Evolutionary conservation across 2,329 filamentous ascomycete genomes (phyloP), one percentile per base, ranked within the genome.

Genomic region (Plenodomus biglobosus): DNA sequence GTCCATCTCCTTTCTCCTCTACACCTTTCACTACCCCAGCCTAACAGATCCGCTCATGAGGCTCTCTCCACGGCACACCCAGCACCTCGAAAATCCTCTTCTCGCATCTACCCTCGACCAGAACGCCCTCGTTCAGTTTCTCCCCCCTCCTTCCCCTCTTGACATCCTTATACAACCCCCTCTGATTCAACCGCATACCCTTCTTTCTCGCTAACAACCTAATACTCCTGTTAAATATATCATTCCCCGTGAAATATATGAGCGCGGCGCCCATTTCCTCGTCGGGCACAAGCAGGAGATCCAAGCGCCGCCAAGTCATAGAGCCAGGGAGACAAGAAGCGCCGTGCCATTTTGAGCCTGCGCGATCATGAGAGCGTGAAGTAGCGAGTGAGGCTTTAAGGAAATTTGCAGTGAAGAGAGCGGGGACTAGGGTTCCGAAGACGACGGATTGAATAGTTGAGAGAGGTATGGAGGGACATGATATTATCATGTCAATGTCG

Each of bases 221-320:
- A 69, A 96, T 82, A 64, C 89, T 95, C 15, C 92, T 79, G 69
- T 96, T 96, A 75, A 96, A 96, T 27, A 96, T 87, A 66, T 96
- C 92, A 59, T 96, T 94, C 1, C 92, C 92, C 0, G 92, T 96
- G 65, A 96, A 97, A 66, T 96, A 96, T n/a, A 96, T 81, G 52
- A 96, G 69, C 0, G 92, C 91, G 0, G 89, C 92, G 1, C 92
- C 92, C 42, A 90, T 79, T 70, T 96, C 86, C 1, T 81, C 77
- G 58, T 85, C 85, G 0, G 92, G 91, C 1, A 96, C 92, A 3
- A 95, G 80, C 1, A 96, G 76, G 17, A 96, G 81, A 66, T 96
- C 92, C 52, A 96, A 86, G 1, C 91, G 82, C 8, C 91, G 81
- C 91, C 90, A 96, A 1, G 81, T 68, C 0, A 38, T 69, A 52